Conservation (phyloP, 2,329 filamentous ascomycete genomes). For the Ceratocystis colombiana region DNA sequence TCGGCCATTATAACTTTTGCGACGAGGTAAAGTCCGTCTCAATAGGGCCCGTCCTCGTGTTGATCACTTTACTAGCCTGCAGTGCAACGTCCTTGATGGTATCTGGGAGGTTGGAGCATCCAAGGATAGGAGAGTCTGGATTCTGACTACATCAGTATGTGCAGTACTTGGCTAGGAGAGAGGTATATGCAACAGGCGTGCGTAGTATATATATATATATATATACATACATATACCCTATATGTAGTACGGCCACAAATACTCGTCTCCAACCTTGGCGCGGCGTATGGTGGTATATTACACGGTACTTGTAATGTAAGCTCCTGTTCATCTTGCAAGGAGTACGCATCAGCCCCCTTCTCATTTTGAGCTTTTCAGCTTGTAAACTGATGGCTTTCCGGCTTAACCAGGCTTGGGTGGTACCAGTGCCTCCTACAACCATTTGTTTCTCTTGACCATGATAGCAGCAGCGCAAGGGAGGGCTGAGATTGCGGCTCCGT, state of each 20-base stretch:
- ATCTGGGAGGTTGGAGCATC: neutral
- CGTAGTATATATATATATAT: no score
- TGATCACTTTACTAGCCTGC: neutral
- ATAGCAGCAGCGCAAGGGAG: neutral
- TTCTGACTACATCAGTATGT: no score
- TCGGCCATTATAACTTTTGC: neutral
- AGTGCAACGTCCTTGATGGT: neutral
- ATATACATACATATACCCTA: no score
- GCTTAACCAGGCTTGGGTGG: neutral
- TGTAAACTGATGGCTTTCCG: neutral
- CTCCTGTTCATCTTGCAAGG: neutral
- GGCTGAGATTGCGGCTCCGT: constrained; percentile 4
- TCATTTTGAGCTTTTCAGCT: neutral
- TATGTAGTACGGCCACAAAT: no score
- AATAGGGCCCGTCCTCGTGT: neutral
- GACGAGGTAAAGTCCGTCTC: neutral
- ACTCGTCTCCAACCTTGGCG: no score
- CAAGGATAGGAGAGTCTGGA: neutral
- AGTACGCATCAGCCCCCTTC: neutral
- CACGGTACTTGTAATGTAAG: neutral
- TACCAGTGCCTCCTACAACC: neutral
- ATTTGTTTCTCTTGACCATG: neutral
- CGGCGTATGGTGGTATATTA: neutral
- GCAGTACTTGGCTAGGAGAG: no score
- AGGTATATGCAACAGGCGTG: no score